Evolutionary conservation across 2,329 filamentous ascomycete species (phyloP).

Genomic region (Metarhizium rileyi): DNA sequence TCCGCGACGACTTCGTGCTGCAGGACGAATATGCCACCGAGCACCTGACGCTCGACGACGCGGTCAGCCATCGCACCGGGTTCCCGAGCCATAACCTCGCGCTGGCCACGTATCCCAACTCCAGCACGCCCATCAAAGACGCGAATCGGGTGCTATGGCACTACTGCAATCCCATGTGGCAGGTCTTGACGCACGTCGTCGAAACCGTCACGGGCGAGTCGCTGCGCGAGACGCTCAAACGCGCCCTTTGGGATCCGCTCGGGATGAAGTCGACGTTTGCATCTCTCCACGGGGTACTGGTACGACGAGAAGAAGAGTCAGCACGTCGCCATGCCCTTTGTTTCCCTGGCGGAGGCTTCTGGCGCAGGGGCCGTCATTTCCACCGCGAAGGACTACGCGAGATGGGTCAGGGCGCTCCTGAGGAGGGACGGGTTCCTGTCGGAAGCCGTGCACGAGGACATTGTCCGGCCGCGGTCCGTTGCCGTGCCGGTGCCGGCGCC

Average conservation of each 20-base stretch:
- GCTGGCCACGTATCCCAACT: neutral
- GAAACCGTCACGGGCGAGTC: constrained; percentile 28
- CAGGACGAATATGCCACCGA: constrained; percentile 32
- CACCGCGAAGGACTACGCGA: constrained; percentile 37
- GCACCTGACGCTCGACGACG: constrained; percentile 43
- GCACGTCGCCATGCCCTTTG: constrained; percentile 18
- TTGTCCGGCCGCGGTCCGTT: constrained; percentile 18
- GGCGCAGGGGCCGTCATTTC: constrained; percentile 34
- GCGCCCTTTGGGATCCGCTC: constrained; percentile 34
- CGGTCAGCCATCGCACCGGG: constrained; percentile 41
- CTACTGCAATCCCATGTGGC: constrained; percentile 44
- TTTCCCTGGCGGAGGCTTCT: constrained; percentile 18
- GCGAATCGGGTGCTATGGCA: constrained; percentile 34
- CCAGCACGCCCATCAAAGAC: constrained; percentile 14
- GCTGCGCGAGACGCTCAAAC: constrained; percentile 30
- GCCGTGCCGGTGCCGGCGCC: constrained; percentile 19
- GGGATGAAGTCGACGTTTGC: constrained; percentile 34
- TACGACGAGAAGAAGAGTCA: constrained; percentile 21
- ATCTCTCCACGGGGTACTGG: constrained; percentile 32
- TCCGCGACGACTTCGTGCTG: constrained; percentile 43
- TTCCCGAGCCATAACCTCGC: constrained; percentile 31
- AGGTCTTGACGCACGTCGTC: constrained; percentile 33
- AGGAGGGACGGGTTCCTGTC: constrained; percentile 15
- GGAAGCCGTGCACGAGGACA: constrained; percentile 14
- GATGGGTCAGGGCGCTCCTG: constrained; percentile 40